phyloP scores from a whole-genome alignment of 371 early-diverging fungal genomes.

The Mycotypha africana region DNA sequence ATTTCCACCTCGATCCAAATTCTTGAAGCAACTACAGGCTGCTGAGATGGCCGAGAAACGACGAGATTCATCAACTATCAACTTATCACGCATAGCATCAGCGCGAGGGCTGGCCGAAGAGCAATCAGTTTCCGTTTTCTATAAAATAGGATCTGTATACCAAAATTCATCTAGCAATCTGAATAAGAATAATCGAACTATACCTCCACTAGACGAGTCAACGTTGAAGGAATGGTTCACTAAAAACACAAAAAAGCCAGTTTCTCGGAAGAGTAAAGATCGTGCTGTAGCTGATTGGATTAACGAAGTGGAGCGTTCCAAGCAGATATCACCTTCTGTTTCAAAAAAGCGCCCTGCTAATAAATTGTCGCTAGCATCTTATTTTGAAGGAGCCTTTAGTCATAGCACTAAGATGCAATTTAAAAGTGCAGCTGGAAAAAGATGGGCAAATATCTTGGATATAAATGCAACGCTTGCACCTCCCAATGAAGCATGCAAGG shows the following conservation, averaged over 20 bases:
- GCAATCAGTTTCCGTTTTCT: neutral
- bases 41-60: constrained; percentile 19
- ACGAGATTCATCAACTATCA: no score
- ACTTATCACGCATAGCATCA: no score
- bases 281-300: constrained; percentile 34
- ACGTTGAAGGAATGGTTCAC: constrained; percentile 38
- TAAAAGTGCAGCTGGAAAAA: constrained; percentile 34
- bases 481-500: constrained; percentile 19
- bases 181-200: no score
- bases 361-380: no score
- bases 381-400: no score
- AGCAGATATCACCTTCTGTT: no score
- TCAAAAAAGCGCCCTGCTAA: no score
- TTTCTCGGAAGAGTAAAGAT: constrained; percentile 9
- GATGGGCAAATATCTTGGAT: constrained; percentile 21
- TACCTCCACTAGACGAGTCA: constrained; percentile 29
- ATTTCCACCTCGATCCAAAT: constrained; percentile 40
- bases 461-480: constrained; percentile 16
- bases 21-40: constrained; percentile 35
- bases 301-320: constrained; percentile 29
- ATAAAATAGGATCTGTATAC: neutral
- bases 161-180: no score
- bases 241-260: constrained; percentile 9
- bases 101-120: neutral
- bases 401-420: constrained; percentile 27